phyloP scores from a whole-genome alignment of 768 basidiomycete genomes.

The Amanita pseudoporphyria region DNA sequence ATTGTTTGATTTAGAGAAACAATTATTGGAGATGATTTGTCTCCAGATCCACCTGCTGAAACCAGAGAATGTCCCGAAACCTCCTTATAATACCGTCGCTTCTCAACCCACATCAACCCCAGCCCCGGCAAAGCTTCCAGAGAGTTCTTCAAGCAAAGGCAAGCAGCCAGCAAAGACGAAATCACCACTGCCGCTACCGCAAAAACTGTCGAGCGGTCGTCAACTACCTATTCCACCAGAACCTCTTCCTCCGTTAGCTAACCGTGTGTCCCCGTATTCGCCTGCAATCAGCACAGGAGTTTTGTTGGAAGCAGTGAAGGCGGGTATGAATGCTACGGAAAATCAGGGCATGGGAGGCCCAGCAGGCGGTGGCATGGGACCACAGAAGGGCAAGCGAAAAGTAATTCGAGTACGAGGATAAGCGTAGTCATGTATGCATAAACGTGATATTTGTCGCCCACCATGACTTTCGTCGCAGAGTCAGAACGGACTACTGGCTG shows the following conservation, averaged over 20 bases:
- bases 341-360: constrained; percentile 21
- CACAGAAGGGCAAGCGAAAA: constrained; percentile 69
- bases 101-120: constrained; percentile 9
- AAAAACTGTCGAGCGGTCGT: constrained; percentile 25
- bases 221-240: constrained; percentile 67
- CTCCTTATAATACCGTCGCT: constrained; percentile 40
- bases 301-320: constrained; percentile 76
- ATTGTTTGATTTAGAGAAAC: constrained; percentile 47
- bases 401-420: constrained; percentile 66
- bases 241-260: constrained; percentile 63
- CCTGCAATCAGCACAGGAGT: constrained; percentile 71
- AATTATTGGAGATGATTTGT: constrained; percentile 65
- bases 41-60: constrained; percentile 65
- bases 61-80: constrained; percentile 58
- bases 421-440: constrained; percentile 1
- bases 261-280: constrained; percentile 71
- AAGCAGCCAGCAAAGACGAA: constrained; percentile 45
- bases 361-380: constrained; percentile 24
- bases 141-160: constrained; percentile 31
- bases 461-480: constrained; percentile 29
- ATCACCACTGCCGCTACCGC: constrained; percentile 23
- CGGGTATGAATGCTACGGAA: constrained; percentile 67
- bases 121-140: constrained; percentile 18
- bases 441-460: no score
- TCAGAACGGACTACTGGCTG: constrained; percentile 30